Evolutionary conservation across 2,329 filamentous ascomycete genomes (phyloP), one percentile per base, ranked within the genome.

Genomic region (Penicillium italicum): DNA sequence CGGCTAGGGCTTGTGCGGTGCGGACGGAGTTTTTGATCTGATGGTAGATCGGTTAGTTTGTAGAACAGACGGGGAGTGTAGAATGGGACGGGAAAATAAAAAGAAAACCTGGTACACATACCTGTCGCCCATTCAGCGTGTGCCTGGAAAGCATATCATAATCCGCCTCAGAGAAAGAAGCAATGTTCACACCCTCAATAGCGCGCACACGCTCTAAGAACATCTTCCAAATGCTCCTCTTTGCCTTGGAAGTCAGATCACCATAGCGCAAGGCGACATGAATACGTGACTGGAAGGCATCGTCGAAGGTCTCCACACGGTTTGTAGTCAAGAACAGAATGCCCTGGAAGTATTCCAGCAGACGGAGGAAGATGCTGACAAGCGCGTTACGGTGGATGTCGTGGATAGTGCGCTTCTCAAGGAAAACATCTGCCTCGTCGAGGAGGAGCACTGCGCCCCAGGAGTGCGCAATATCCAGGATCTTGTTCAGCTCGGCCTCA

Each of bases 251-350:
- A 37, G 85, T 85, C 9, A 96, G 80, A 46, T 88, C 85, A 37
- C 89, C 88, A 73, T 96, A 96, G 28, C 88, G 82, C 9, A 96
- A 78, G 0, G 90, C 89, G 64, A 96, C 87, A 71, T 96, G 90
- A 59, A 96, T 95, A 24, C 91, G 85, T 10, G 86, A 90, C 69
- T 94, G 89, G 79, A 96, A 96, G 0, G 91, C 91, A 59, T 94
- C 90, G 65, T 96, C 91, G 66, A 96, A 95, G 0, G 89, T 92
- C 77, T 87, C 76, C 1, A 95, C 90, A 1, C 91, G 85, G 70
- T 96, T 96, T 2, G 91, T 96, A 0, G 91, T 96, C 26, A 96
- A 74, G 77, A 96, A 95, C 5, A 96, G 73, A 50, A 96, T 95
- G 3, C 91, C 91, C 68, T 95, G 89, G 75, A 95, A 96, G 72